Percentiles rank a stretch among this genome's conserved stretches.
These are phyloP conservation scores for Ramichloridium luteum DNA, from an alignment of 2,329 filamentous ascomycete genomes.

Conservation along the genomic window DNA sequence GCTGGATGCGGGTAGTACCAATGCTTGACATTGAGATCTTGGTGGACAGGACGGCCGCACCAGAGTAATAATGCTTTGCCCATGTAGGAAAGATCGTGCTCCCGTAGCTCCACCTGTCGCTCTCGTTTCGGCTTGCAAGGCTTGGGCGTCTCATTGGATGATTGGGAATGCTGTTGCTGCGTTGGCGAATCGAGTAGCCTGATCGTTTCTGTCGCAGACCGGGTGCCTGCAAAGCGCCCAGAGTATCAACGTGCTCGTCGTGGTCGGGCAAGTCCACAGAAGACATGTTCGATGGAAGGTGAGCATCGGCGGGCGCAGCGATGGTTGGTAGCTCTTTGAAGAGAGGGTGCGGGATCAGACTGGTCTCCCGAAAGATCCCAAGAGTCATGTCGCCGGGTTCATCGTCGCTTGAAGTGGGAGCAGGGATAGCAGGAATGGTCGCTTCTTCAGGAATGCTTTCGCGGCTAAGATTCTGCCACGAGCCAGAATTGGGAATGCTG, in stretches of 20 bases:
- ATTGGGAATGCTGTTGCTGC: constrained; percentile 22
- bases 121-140: constrained; percentile 19
- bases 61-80: constrained; percentile 26
- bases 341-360: constrained; percentile 24
- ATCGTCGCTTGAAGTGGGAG: constrained; percentile 10
- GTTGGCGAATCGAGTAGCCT: constrained; percentile 21
- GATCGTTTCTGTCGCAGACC: constrained; percentile 23
- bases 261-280: constrained; percentile 8
- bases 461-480: constrained; percentile 9
- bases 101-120: constrained; percentile 15
- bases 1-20: constrained; percentile 7
- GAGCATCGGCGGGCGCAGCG: constrained; percentile 21
- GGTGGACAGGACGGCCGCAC: constrained; percentile 17
- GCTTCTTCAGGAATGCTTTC: constrained; percentile 18
- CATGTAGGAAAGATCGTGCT: constrained; percentile 25
- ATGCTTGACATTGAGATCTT: constrained; percentile 18
- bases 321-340: constrained; percentile 20
- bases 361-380: constrained; percentile 20
- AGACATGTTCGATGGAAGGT: constrained; percentile 7
- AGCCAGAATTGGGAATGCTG: constrained; percentile 16
- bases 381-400: constrained; percentile 21
- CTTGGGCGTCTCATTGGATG: constrained; percentile 20
- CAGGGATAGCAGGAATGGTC: constrained; percentile 10
- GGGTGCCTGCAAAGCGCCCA: constrained; percentile 23
- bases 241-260: constrained; percentile 24